Evolutionary conservation across 768 basidiomycete genomes (phyloP).

Genomic region (Kwoniella shandongensis): DNA sequence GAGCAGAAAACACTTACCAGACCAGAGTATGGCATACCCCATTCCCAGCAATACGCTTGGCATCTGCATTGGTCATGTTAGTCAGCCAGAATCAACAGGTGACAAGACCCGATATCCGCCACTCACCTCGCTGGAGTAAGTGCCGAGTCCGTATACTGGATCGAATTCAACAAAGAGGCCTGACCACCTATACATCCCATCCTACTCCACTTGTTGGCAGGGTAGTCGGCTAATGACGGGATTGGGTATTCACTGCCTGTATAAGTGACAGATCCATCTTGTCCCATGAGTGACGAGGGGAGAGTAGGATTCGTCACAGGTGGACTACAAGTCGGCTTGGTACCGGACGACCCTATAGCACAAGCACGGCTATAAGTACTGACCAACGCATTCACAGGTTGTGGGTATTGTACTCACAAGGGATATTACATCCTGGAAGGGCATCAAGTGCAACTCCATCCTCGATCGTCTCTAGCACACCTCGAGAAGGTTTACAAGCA

Average conservation of each 20-base stretch:
- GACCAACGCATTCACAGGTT: background rate
- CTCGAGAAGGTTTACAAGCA: constrained; percentile 22
- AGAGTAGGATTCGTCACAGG: constrained; percentile 1
- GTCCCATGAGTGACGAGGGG: constrained; percentile 9
- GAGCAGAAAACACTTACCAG: constrained; percentile 1
- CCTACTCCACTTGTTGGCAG: constrained; percentile 14
- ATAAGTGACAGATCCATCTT: constrained; percentile 14
- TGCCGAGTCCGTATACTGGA: constrained; percentile 20
- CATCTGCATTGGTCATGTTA: constrained; percentile 7
- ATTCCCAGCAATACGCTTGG: constrained; percentile 17
- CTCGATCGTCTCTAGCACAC: constrained; percentile 8
- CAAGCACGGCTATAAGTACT: background rate
- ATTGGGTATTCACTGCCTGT: constrained; percentile 3
- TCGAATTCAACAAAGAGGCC: constrained; percentile 6
- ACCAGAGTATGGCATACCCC: constrained; percentile 17
- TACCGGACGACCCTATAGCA: constrained; percentile 20
- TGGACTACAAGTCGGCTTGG: constrained; percentile 20
- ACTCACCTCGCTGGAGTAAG: constrained; percentile 22
- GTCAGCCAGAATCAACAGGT: background rate
- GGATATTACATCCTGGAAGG: constrained; percentile 24
- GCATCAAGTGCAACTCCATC: constrained; percentile 8
- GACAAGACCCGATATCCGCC: background rate
- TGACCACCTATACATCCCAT: constrained; percentile 14
- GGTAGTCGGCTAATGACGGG: background rate
- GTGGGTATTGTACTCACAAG: constrained; percentile 13